phyloP scores from a whole-genome alignment of 495 filamentous ascomycete species.

The Neurospora sp. region DNA sequence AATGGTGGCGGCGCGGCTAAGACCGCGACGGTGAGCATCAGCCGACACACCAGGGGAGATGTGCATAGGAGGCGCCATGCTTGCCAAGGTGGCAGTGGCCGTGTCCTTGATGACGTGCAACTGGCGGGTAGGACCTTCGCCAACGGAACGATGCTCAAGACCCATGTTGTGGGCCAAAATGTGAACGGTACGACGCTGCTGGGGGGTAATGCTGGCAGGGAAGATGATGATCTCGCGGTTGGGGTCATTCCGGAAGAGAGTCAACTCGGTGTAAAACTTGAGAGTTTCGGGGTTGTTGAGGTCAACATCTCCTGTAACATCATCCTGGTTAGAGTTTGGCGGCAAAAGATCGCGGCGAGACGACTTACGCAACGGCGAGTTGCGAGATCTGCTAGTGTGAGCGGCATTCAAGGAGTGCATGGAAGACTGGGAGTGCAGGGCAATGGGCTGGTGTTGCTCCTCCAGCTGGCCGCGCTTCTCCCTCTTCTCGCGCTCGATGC shows the following conservation, averaged over 20 bases:
- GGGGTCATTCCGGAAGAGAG: constrained; percentile 75
- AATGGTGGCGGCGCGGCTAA: constrained; percentile 94
- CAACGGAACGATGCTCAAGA: constrained; percentile 78
- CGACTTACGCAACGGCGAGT: constrained; percentile 30
- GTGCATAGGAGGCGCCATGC: constrained; percentile 30
- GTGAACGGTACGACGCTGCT: constrained; percentile 81
- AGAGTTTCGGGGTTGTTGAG: constrained; percentile 86
- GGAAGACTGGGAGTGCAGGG: constrained; percentile 72
- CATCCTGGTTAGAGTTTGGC: constrained; percentile 8
- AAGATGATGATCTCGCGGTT: constrained; percentile 73
- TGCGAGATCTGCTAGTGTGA: constrained; percentile 19
- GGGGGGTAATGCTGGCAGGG: constrained; percentile 65
- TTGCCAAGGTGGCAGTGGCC: constrained; percentile 16
- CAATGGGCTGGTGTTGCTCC: constrained; percentile 71
- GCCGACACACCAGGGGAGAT: constrained; percentile 54
- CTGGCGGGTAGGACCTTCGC: constrained; percentile 73
- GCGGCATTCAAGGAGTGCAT: constrained; percentile 67
- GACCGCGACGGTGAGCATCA: constrained; percentile 65
- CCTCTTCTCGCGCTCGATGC: constrained; percentile 94
- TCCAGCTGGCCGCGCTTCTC: constrained; percentile 93
- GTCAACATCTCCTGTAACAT: constrained; percentile 55
- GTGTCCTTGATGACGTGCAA: constrained; percentile 73
- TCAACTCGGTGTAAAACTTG: constrained; percentile 77
- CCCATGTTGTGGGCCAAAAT: constrained; percentile 93
- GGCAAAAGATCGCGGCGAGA: constrained; percentile 19